phyloP scores from a whole-genome alignment of 139 green algal genomes.

The Nannochloris sp. region DNA sequence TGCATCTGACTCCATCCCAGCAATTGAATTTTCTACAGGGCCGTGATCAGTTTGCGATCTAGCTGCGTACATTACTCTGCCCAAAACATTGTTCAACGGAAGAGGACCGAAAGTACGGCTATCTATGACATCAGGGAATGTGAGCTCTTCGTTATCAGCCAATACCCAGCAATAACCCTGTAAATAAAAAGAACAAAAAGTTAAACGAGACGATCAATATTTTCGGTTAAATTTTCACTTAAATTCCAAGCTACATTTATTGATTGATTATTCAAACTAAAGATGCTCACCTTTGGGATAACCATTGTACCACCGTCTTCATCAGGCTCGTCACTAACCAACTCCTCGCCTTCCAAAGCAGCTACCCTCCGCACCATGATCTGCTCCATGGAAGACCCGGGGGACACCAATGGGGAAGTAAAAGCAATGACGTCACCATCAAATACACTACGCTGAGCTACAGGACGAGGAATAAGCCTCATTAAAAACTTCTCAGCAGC shows the following conservation, averaged over 20 bases:
- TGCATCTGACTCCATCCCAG: slow-evolving; percentile 26
- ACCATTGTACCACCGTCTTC: slow-evolving; percentile 2
- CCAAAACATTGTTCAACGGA: slow-evolving; percentile 37
- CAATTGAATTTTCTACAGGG: slow-evolving; percentile 35
- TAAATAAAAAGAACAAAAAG: background rate
- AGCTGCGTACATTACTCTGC: slow-evolving; percentile 30
- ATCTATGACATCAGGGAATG: slow-evolving; percentile 44
- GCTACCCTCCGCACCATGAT: slow-evolving; percentile 67
- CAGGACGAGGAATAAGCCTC: slow-evolving; percentile 44
- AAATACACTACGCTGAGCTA: slow-evolving; percentile 21
- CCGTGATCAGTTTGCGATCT: slow-evolving; percentile 22
- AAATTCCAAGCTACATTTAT: slow-evolving; percentile 23
- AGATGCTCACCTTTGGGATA: slow-evolving; percentile 3
- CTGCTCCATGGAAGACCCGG: background rate
- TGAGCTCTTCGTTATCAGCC: slow-evolving; percentile 64
- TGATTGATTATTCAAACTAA: slow-evolving; percentile 4
- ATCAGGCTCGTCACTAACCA: slow-evolving; percentile 38
- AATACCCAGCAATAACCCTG: slow-evolving; percentile 79
- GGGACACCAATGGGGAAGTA: slow-evolving; percentile 1
- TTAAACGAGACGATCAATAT: too few species aligned
- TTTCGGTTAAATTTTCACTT: background rate
- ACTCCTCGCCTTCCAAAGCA: slow-evolving; percentile 61
- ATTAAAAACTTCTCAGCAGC: slow-evolving; percentile 52
- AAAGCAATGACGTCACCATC: slow-evolving; percentile 61
- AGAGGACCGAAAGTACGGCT: slow-evolving; percentile 55